A percentile compares a stretch with the other conserved stretches of the same genome.
These are phyloP conservation scores for Leonotis leonurus DNA, from an alignment of 257 asterid genomes.

Conservation along the genomic window DNA sequence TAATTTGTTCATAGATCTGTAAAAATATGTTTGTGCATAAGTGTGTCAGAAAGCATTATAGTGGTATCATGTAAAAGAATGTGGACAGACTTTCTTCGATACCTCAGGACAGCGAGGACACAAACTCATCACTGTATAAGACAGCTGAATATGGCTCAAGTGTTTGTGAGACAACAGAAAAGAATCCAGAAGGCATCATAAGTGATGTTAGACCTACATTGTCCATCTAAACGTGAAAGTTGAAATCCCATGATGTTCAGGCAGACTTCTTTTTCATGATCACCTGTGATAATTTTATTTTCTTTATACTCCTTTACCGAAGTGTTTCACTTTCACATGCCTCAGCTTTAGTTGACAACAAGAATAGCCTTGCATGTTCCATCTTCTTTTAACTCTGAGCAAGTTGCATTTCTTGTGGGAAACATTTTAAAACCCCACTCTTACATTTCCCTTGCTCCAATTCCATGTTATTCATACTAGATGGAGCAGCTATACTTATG, in stretches of 20 bases:
- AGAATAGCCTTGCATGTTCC: background rate
- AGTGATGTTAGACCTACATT: background rate
- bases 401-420: background rate
- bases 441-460: background rate
- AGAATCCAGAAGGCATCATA: background rate
- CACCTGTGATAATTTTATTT: background rate
- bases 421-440: background rate
- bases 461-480: no score
- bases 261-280: background rate
- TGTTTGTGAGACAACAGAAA: background rate
- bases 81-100: background rate
- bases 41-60: background rate
- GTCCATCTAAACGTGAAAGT: background rate
- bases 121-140: background rate
- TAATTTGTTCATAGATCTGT: background rate
- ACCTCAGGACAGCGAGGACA: background rate
- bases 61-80: constrained; percentile 1
- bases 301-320: background rate
- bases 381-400: no score
- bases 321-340: constrained; percentile 12
- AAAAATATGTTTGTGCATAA: background rate
- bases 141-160: background rate
- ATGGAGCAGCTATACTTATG: background rate
- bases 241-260: background rate
- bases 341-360: background rate